Conservation (phyloP, 1,284 basidiomycete species). For the Fomitopsis pinicola region DNA sequence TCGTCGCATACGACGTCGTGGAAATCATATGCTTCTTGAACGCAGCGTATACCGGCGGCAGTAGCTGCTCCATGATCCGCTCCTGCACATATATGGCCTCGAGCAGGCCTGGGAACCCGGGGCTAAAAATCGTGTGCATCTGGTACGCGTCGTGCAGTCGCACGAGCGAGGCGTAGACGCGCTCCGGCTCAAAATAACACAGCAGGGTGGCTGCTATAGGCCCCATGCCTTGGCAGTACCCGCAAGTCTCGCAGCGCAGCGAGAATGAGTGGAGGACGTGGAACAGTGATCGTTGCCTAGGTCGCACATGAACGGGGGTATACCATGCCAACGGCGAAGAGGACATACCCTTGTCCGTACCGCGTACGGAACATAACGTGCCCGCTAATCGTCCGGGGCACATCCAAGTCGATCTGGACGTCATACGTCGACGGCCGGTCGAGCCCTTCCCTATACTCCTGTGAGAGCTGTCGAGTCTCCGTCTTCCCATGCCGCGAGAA, state of each 20-base stretch:
- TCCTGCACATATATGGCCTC: constrained; percentile 96
- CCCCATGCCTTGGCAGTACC: constrained; percentile 99
- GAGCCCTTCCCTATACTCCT: constrained; percentile 61
- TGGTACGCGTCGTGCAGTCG: constrained; percentile 85
- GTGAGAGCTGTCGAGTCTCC: constrained; percentile 38
- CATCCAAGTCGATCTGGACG: constrained; percentile 97
- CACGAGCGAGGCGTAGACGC: constrained; percentile 80
- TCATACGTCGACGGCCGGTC: constrained; percentile 86
- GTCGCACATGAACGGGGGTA: neutral
- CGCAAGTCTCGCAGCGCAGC: constrained; percentile 80
- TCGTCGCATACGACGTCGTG: constrained; percentile 93
- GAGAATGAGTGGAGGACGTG: constrained; percentile 94
- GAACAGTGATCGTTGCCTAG: constrained; percentile 88
- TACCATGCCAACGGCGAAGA: neutral
- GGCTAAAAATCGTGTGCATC: constrained; percentile 87
- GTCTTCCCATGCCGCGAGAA: constrained; percentile 42
- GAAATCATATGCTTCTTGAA: constrained; percentile 88
- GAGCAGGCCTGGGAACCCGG: constrained; percentile 93
- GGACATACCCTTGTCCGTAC: constrained; percentile 85
- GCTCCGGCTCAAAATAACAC: constrained; percentile 89
- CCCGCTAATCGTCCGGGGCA: constrained; percentile 93
- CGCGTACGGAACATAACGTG: constrained; percentile 94
- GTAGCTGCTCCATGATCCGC: constrained; percentile 74
- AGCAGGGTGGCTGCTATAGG: constrained; percentile 93
- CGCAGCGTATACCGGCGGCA: constrained; percentile 85